Conservation (phyloP, 2,329 filamentous ascomycete genomes). For the Venturia aucupariae region DNA sequence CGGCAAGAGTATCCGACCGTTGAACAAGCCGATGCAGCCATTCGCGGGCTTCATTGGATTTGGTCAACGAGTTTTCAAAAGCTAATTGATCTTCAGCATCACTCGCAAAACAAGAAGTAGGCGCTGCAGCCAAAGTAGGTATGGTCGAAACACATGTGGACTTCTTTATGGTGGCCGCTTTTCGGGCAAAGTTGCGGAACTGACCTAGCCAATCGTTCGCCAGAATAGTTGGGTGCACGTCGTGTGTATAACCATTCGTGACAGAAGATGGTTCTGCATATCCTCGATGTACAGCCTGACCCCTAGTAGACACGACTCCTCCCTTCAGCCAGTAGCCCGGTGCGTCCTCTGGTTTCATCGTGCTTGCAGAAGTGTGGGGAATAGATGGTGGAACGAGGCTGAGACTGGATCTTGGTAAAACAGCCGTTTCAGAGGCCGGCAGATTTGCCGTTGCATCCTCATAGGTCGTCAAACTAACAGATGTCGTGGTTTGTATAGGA, state of each 20-base stretch:
- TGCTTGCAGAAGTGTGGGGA: neutral
- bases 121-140: neutral
- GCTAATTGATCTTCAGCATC: neutral
- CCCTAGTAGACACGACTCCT: neutral
- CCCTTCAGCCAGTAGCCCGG: neutral
- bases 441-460: too few species aligned
- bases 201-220: neutral
- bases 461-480: too few species aligned
- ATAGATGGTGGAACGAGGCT: neutral
- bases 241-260: neutral
- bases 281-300: neutral
- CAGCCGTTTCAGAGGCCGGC: too few species aligned
- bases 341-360: neutral
- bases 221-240: neutral
- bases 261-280: neutral
- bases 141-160: neutral
- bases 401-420: neutral
- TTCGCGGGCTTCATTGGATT: neutral
- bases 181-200: neutral
- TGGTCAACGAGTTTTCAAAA: neutral
- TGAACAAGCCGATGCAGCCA: neutral
- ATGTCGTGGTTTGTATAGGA: too few species aligned
- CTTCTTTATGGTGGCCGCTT: neutral
- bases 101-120: neutral
- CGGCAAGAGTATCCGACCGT: neutral